Evolutionary conservation across 2,329 filamentous ascomycete species (phyloP), one percentile per base, ranked within the genome.

Genomic region (Clarireedia sp.): DNA sequence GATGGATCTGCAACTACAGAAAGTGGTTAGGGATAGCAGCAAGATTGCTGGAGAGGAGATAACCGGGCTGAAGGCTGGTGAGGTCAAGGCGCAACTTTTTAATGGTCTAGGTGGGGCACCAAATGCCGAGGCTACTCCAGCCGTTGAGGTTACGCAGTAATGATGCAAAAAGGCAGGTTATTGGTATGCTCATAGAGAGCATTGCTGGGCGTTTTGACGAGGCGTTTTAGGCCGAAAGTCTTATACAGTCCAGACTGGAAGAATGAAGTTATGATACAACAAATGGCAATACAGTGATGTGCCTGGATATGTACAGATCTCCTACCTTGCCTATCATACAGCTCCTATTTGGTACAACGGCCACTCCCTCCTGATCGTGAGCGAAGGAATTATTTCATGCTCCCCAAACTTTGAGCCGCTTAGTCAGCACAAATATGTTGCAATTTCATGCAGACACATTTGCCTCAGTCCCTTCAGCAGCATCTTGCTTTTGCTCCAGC

Each of bases 31-130:
- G 40, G 78, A 79, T 59, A 78, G 79, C 51, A 77, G 79, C 59
- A 78, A 79, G 61, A 80, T 83, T 65, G 74, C 78, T 5, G 74
- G 74, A 0, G 80, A 82, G 62, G 80, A 82, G 58, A 67, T 67
- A 45, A 68, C 66, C 0, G 72, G 72, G 5, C 59, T 73, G 41
- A 67, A 73, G 61, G 70, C 71, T 40, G 69, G 66, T 26, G 74
- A 78, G 46, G 74, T 79, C 26, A 79, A 79, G 65, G 73, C 74
- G 59, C 74, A 72, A 58, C 67, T 80, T 9, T 80, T 80, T 62
- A 69, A 69, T 58, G 67, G 67, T 1, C 55, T 68, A 16, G 63
- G 63, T 44, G 61, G 63, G 36, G 50, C 48, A 37, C 26, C 40
- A 45, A 45, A 55, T n/a, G 23, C 40, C 33, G 49, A 51, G 29